These are phyloP conservation scores for Alternaria incomplexa DNA, from an alignment of 2,329 filamentous ascomycete genomes.

Conservation along the genomic window DNA sequence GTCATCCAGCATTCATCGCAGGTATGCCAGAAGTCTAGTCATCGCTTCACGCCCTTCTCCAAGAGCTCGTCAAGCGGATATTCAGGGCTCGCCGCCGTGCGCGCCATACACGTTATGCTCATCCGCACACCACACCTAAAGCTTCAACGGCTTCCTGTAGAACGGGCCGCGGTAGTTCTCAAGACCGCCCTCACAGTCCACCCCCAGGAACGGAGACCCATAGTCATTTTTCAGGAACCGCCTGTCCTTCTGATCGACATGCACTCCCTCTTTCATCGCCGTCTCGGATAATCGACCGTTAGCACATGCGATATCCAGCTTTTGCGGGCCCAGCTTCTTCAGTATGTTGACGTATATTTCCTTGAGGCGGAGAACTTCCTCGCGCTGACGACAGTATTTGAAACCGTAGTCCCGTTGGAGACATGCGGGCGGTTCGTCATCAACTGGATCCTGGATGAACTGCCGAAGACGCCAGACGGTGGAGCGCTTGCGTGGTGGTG, in stretches of 20 bases:
- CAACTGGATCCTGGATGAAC: constrained; percentile 9
- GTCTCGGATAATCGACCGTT: constrained; percentile 9
- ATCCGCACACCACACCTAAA: neutral
- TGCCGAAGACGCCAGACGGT: constrained; percentile 24
- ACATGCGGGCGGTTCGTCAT: constrained; percentile 10
- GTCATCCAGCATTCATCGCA: neutral
- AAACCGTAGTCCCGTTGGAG: constrained; percentile 32
- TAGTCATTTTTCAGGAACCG: constrained; percentile 19
- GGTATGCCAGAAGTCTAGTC: neutral
- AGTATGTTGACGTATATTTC: constrained; percentile 18
- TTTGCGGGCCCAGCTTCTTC: neutral
- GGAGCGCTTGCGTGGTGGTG: neutral
- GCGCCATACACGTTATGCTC: neutral
- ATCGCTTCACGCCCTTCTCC: too few relatives aligned
- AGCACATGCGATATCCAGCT: constrained; percentile 19
- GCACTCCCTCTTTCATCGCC: neutral
- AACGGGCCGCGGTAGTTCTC: neutral
- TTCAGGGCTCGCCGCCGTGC: neutral
- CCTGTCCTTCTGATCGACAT: neutral
- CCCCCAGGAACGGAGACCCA: neutral
- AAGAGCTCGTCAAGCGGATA: neutral
- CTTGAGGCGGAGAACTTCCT: constrained; percentile 25
- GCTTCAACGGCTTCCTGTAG: neutral
- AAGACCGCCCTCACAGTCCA: constrained; percentile 5
- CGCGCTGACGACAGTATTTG: constrained; percentile 8